These are phyloP conservation scores for Eremothecium cymbalariae DNA, from an alignment of 1,139 yeast species.

Conservation along the genomic window DNA sequence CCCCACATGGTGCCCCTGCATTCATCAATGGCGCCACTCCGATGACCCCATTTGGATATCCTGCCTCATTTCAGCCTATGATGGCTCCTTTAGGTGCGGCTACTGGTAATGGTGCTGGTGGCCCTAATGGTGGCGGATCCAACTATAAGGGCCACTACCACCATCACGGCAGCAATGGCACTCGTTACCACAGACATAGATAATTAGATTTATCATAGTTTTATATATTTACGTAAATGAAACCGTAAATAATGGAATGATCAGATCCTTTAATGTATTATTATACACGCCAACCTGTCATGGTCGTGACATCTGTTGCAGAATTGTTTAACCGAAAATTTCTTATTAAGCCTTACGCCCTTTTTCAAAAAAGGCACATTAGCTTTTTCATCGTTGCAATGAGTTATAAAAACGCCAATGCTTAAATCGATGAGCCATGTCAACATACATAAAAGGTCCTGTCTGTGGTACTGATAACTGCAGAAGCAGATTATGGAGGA, in stretches of 20 bases:
- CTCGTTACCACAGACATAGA: slow-evolving; percentile 6
- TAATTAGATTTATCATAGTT: neutral
- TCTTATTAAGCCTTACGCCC: no score
- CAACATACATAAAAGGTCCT: slow-evolving; percentile 50
- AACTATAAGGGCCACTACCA: slow-evolving; percentile 15
- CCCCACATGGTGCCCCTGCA: slow-evolving; percentile 26
- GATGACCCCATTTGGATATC: slow-evolving; percentile 25
- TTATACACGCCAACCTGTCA: no score
- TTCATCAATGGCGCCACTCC: slow-evolving; percentile 24
- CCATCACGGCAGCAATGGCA: slow-evolving; percentile 15
- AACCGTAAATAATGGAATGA: slow-evolving; percentile 1
- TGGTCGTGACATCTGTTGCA: no score
- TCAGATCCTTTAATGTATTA: neutral
- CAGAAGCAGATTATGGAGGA: slow-evolving; percentile 63
- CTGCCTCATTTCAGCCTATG: slow-evolving; percentile 25
- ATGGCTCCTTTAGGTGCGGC: slow-evolving; percentile 14
- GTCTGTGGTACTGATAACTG: slow-evolving; percentile 89
- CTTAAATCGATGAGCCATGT: no score
- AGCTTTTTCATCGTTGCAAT: neutral
- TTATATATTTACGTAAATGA: neutral
- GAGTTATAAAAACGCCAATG: neutral
- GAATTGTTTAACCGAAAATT: no score
- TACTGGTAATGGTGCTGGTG: slow-evolving; percentile 10
- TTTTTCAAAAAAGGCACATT: no score
- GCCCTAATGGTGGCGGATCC: slow-evolving; percentile 17